Conservation (phyloP, 805 yeast genomes). For the Starmerella floris region DNA sequence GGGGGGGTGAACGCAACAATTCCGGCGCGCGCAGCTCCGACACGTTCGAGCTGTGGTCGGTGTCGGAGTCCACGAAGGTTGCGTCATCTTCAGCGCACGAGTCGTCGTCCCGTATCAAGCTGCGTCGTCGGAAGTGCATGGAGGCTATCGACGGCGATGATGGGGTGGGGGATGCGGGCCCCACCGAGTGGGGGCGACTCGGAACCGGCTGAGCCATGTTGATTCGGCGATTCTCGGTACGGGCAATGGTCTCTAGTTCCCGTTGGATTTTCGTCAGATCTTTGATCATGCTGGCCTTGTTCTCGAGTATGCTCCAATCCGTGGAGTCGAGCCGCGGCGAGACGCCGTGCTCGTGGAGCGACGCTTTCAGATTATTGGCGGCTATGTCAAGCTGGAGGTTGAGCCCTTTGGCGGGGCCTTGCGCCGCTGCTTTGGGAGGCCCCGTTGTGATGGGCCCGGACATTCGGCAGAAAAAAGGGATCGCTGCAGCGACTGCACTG, state of each 20-base stretch:
- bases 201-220: background rate
- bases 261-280: conserved; percentile 22
- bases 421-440: too few relatives aligned
- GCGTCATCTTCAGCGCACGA: background rate
- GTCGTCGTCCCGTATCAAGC: background rate
- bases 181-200: background rate
- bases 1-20: too few relatives aligned
- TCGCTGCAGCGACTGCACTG: too few relatives aligned
- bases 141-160: background rate
- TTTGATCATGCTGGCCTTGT: conserved; percentile 6
- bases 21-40: too few relatives aligned
- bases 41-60: too few relatives aligned
- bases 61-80: background rate
- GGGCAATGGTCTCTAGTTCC: conserved; percentile 21
- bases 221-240: conserved; percentile 21
- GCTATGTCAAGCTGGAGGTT: conserved; percentile 7
- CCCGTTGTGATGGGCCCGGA: too few relatives aligned
- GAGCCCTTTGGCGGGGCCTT: conserved; percentile 3
- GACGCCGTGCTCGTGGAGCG: background rate
- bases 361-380: background rate
- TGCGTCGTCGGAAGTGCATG: background rate
- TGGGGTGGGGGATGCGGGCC: background rate
- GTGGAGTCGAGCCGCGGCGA: background rate
- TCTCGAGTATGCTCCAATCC: conserved; percentile 8
- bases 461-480: too few relatives aligned